phyloP scores from a whole-genome alignment of 2,329 filamentous ascomycete genomes.

The Plectosphaerella cucumerina region DNA sequence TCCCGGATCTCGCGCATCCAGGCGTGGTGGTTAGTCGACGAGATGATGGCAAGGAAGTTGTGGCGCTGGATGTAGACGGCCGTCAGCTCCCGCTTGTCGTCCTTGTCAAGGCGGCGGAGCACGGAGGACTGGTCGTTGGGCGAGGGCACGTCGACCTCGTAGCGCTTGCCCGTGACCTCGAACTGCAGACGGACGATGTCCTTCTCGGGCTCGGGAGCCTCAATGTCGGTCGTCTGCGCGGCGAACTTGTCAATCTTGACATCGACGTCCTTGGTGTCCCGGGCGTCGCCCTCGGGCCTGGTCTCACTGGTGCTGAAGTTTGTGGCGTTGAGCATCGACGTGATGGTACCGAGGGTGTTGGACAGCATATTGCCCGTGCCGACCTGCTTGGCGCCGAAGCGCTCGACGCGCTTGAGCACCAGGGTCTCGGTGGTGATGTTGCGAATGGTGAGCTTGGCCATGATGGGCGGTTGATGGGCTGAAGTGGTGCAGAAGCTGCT shows the following conservation, averaged over 20 bases:
- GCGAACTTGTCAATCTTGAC: constrained; percentile 66
- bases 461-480: constrained; percentile 17
- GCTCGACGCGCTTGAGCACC: constrained; percentile 68
- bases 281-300: constrained; percentile 52
- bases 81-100: constrained; percentile 56
- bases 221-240: constrained; percentile 58
- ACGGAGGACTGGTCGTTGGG: constrained; percentile 54
- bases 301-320: constrained; percentile 23
- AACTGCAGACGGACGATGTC: constrained; percentile 75
- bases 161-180: constrained; percentile 56
- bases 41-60: constrained; percentile 61
- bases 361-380: constrained; percentile 36
- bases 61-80: constrained; percentile 58
- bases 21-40: constrained; percentile 60
- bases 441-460: constrained; percentile 65
- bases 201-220: constrained; percentile 47
- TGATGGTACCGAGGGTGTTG: constrained; percentile 39
- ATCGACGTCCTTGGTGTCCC: constrained; percentile 57
- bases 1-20: constrained; percentile 82
- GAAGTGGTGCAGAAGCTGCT: too few species aligned
- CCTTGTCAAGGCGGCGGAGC: constrained; percentile 51
- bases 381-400: constrained; percentile 55
- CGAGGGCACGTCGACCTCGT: constrained; percentile 70
- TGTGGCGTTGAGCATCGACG: constrained; percentile 39
- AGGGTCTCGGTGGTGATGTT: constrained; percentile 76